A percentile compares a stretch with the other conserved stretches of the same genome.
These are phyloP conservation scores for Hypoxylon sp. DNA, from an alignment of 2,329 filamentous ascomycete species.

Conservation along the genomic window DNA sequence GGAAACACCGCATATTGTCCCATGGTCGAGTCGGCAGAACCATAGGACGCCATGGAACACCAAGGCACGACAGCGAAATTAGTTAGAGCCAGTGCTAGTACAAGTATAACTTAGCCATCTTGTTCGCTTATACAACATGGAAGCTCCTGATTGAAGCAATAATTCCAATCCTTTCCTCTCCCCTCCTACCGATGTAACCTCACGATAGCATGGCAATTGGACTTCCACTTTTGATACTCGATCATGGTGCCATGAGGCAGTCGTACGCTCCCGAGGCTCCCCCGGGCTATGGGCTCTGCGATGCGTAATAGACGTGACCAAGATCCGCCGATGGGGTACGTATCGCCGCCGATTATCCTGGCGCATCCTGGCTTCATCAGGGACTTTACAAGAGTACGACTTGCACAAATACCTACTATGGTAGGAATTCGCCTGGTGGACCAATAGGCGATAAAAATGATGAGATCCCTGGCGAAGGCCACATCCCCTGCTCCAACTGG, in stretches of 20 bases:
- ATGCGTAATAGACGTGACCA: conserved; percentile 25
- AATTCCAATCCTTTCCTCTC: conserved; percentile 23
- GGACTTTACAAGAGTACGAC: conserved; percentile 28
- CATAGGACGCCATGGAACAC: conserved; percentile 4
- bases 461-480: conserved; percentile 22
- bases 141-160: conserved; percentile 20
- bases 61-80: conserved; percentile 26
- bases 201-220: conserved; percentile 34
- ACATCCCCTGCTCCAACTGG: conserved; percentile 39
- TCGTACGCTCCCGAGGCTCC: conserved; percentile 13
- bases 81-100: conserved; percentile 9
- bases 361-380: conserved; percentile 34
- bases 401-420: conserved; percentile 38
- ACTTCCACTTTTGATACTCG: conserved; percentile 29
- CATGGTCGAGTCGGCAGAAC: conserved; percentile 14
- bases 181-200: conserved; percentile 35
- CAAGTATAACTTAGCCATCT: conserved; percentile 20
- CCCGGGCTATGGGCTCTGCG: not conserved
- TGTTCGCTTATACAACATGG: conserved; percentile 19
- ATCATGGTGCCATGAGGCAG: conserved; percentile 28
- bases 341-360: conserved; percentile 34
- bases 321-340: conserved; percentile 36
- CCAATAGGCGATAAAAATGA: conserved; percentile 47
- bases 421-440: conserved; percentile 38
- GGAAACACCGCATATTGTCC: conserved; percentile 30